phyloP scores from a whole-genome alignment of 306 rosid species.

The Inga leiocalycina region DNA sequence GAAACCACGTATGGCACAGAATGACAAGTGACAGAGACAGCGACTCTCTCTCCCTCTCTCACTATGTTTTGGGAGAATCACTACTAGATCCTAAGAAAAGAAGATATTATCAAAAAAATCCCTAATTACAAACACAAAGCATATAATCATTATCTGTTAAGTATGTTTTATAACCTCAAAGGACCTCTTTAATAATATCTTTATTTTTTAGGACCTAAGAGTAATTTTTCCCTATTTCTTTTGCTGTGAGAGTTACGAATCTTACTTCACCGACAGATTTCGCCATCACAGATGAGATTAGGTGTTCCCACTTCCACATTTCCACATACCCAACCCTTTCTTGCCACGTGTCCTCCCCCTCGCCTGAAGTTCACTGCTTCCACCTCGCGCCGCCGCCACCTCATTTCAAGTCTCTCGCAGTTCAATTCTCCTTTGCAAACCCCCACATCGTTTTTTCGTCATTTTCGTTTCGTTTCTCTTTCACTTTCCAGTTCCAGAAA shows the following conservation, averaged over 20 bases:
- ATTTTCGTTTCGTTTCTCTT: neutral
- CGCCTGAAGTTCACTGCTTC: neutral
- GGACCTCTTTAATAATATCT: too few species aligned
- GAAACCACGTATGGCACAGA: neutral
- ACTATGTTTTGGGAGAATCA: too few species aligned
- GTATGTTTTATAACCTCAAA: too few species aligned
- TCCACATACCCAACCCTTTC: neutral
- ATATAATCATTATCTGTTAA: too few species aligned
- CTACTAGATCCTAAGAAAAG: too few species aligned
- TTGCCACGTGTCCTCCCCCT: slow-evolving; percentile 42
- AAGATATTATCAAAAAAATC: too few species aligned
- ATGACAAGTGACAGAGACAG: neutral
- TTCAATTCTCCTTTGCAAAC: neutral
- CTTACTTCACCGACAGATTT: slow-evolving; percentile 46
- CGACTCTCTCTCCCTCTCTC: neutral
- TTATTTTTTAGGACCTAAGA: too few species aligned
- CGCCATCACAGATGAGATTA: slow-evolving; percentile 13
- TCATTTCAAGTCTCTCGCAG: too few species aligned
- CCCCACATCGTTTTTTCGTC: neutral
- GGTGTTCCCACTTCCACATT: slow-evolving; percentile 18
- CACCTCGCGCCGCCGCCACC: slow-evolving; percentile 8
- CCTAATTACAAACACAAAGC: rapidly evolving
- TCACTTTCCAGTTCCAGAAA: neutral
- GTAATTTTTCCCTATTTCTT: too few species aligned
- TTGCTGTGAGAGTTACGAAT: neutral